Conservation (phyloP, 805 yeast species). For the Saccharomycopsis amapae region DNA sequence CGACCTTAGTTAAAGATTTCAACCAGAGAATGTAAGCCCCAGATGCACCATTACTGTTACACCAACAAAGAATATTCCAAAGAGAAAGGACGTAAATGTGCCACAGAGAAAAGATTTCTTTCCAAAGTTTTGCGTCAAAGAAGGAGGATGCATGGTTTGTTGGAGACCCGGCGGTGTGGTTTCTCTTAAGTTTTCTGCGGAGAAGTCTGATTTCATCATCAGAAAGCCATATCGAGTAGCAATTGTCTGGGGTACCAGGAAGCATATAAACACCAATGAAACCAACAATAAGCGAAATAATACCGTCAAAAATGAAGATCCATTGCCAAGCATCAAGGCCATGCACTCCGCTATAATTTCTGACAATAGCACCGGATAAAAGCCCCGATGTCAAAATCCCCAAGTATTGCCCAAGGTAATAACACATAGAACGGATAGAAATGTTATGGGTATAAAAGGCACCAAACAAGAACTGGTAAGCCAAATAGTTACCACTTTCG, state of each 20-base stretch:
- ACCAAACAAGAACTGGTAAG: conserved; percentile 52
- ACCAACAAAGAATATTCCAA: conserved; percentile 57
- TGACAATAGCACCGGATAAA: conserved; percentile 48
- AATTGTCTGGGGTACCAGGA: conserved; percentile 61
- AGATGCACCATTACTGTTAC: conserved; percentile 47
- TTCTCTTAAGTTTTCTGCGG: conserved; percentile 34
- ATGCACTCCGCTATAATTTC: conserved; percentile 34
- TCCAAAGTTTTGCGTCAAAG: conserved; percentile 41
- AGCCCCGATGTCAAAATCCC: conserved; percentile 58
- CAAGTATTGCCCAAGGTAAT: conserved; percentile 55
- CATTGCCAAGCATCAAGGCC: conserved; percentile 42
- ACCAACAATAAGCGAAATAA: conserved; percentile 42
- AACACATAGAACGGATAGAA: conserved; percentile 51
- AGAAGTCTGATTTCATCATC: conserved; percentile 55
- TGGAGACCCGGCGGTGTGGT: conserved; percentile 11
- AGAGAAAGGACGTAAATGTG: conserved; percentile 49
- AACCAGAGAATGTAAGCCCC: conserved; percentile 62
- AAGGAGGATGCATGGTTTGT: conserved; percentile 22
- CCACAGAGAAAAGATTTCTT: conserved; percentile 43
- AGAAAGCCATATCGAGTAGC: conserved; percentile 48
- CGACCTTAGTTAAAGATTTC: conserved; percentile 30
- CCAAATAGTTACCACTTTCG: conserved; percentile 62
- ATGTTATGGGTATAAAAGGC: conserved; percentile 47
- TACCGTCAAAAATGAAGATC: conserved; percentile 35
- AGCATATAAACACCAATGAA: conserved; percentile 34